Base-by-base conservation (phyloP, 257 asterid species). In the Catharanthus roseus region DNA sequence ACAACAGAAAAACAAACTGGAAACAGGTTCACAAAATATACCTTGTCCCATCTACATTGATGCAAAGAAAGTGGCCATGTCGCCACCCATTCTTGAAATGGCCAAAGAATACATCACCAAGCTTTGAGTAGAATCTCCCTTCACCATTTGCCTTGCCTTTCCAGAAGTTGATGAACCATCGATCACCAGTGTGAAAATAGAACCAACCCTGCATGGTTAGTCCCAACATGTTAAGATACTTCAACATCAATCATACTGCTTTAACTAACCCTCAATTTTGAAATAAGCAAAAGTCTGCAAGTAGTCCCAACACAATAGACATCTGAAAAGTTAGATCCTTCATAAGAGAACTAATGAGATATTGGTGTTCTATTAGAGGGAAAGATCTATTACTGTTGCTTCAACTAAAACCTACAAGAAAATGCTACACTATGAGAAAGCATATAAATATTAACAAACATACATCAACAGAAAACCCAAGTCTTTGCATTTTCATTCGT, bases 81-180 rank as follows among this genome's bases (percentile, higher is more conserved):
- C 99, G 84, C 97, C 92, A 93, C 51, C 99, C 99, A n/a, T 91
- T 96, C 82, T 87, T 91, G 84, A 95, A 93, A 74, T 93, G 89
- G 70, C 99, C 99, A 74, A 93, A 93, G 76, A 87, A 86, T 51
- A 93, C 88, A 67, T 89, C 91, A 13, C 99, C 99, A 67, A 77
- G 81, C 75, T 82, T 85, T 13, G 96, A 91, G 85, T 95, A 91
- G 81, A 91, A 91, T 67, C 99, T 89, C 56, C 95, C 90, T 85
- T 95, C 99, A 29, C 99, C 99, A 82, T 91, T 89, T 45, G 96
- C 91, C 84, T 88, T 91, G 68, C 99, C 97, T 85, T 89, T 95
- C 97, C 99, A 89, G 71, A 89, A 95, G 86, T 89, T 88, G 33
- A 63, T 90, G 64, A 89, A 95, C 97, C 99, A 95, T 64, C 99